Base-by-base conservation (phyloP, 371 early-diverging fungal species). In the Saksenaea oblongispora region DNA sequence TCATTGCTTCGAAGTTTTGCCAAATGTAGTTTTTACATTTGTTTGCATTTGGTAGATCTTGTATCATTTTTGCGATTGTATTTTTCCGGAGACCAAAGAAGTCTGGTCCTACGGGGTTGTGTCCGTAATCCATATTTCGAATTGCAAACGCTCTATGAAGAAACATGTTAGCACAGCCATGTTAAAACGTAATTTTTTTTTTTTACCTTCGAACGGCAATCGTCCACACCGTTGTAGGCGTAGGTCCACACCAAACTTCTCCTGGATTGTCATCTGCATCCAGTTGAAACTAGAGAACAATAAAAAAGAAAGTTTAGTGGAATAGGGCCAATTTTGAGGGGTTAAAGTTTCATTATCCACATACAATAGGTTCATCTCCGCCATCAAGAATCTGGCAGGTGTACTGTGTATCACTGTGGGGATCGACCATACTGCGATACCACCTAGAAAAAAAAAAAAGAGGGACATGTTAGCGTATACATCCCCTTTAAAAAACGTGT, bases 51-150 rank as follows among this genome's bases (percentile, higher is more conserved):
- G 93, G 93, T 56, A 95, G 68, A 56, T 92, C 94, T 76, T 95
- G 95, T 35, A 95, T 92, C 85, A 93, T 86, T 72, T 88, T 92
- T 10, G 89, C 86, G 55, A 95, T 90, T 2, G 92, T 91, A 13
- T 93, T 91, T 56, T 93, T 89, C 17, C 94, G 82, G 58, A 95
- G 87, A 0, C 95, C 96, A 79, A 90, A 95, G 64, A 88, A 93
- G 57, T 95, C 96, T 3, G 95, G 95, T 1, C 96, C 96, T 0
- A 91, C 91, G 0, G 91, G 90, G 22, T 90, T 88, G 54, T 90
- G 90, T 11, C 89, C 87, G 64, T 89, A 88, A 34, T 89, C 89
- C 42, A 88, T 84, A 54, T 91, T 88, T 39, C 92, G 87, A 62
- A 95, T 83, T 14, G 84, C 80, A 68, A 76, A 76, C 1, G 76